phyloP scores from a whole-genome alignment of 2,329 filamentous ascomycete species.

The Macrophomina tecta region DNA sequence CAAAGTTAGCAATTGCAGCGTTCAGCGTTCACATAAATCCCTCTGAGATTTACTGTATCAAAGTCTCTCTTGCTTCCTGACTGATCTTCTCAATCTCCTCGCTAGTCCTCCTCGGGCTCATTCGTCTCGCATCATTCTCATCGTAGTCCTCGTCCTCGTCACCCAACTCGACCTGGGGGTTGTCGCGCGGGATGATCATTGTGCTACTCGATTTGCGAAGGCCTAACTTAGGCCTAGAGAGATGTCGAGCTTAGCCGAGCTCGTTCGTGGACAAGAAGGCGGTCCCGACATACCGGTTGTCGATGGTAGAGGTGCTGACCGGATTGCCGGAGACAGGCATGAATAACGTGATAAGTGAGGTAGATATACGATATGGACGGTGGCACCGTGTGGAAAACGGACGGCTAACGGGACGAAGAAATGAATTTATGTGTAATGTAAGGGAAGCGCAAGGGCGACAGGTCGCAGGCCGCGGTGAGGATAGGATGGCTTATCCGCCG shows the following conservation, averaged over 20 bases:
- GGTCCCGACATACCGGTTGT: conserved; percentile 26
- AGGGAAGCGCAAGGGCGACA: too few species aligned
- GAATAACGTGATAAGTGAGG: too few species aligned
- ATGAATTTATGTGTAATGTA: too few species aligned
- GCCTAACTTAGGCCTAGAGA: conserved; percentile 56
- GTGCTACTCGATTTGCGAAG: conserved; percentile 81
- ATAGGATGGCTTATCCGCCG: too few species aligned
- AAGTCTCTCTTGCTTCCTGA: conserved; percentile 73
- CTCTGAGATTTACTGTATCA: conserved; percentile 62
- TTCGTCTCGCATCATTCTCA: conserved; percentile 86
- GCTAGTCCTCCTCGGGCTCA: conserved; percentile 90
- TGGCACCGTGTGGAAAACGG: too few species aligned
- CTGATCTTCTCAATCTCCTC: conserved; percentile 89
- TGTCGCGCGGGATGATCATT: conserved; percentile 80
- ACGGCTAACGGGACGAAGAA: too few species aligned
- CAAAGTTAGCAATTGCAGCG: conserved; percentile 21
- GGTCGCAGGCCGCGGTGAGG: too few species aligned
- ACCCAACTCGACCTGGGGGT: conserved; percentile 72
- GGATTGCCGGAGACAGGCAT: too few species aligned
- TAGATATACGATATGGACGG: too few species aligned
- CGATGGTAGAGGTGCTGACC: conserved; percentile 13
- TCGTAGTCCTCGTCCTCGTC: conserved; percentile 79
- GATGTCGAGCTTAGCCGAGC: background rate
- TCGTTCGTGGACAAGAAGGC: conserved; percentile 28
- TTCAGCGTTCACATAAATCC: background rate